These are phyloP conservation scores for Colletotrichum sp. DNA, from an alignment of 2,329 filamentous ascomycete species.

Conservation along the genomic window DNA sequence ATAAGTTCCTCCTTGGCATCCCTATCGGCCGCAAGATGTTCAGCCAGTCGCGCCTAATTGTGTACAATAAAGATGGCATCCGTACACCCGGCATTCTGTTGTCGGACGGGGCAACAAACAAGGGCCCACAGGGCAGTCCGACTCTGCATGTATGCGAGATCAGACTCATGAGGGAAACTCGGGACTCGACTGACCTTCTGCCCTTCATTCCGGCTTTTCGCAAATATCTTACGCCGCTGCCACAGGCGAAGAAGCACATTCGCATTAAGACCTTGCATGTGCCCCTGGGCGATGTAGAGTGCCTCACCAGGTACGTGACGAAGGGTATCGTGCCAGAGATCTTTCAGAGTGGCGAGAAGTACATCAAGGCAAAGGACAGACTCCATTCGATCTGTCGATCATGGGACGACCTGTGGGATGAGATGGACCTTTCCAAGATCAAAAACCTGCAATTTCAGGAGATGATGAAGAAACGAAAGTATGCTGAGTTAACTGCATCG, in stretches of 20 bases:
- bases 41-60: constrained; percentile 74
- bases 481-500: constrained; percentile 67
- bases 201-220: constrained; percentile 80
- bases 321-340: constrained; percentile 65
- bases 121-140: constrained; percentile 61
- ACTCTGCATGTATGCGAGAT: constrained; percentile 82
- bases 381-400: constrained; percentile 72
- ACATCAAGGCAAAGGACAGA: constrained; percentile 65
- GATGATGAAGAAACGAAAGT: constrained; percentile 73
- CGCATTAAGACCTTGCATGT: constrained; percentile 72
- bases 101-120: constrained; percentile 73
- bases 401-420: constrained; percentile 83
- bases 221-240: constrained; percentile 69
- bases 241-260: constrained; percentile 70
- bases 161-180: constrained; percentile 67
- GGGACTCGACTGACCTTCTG: constrained; percentile 83
- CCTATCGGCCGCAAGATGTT: constrained; percentile 84
- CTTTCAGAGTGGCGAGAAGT: constrained; percentile 56
- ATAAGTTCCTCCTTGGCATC: constrained; percentile 78
- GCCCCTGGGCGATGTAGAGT: constrained; percentile 80
- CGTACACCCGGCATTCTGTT: constrained; percentile 83
- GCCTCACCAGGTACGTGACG: constrained; percentile 73
- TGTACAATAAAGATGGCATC: constrained; percentile 85
- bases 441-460: constrained; percentile 85
- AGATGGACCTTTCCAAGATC: constrained; percentile 81